phyloP scores from a whole-genome alignment of 495 filamentous ascomycete species.

The Geoglossum glabrum region DNA sequence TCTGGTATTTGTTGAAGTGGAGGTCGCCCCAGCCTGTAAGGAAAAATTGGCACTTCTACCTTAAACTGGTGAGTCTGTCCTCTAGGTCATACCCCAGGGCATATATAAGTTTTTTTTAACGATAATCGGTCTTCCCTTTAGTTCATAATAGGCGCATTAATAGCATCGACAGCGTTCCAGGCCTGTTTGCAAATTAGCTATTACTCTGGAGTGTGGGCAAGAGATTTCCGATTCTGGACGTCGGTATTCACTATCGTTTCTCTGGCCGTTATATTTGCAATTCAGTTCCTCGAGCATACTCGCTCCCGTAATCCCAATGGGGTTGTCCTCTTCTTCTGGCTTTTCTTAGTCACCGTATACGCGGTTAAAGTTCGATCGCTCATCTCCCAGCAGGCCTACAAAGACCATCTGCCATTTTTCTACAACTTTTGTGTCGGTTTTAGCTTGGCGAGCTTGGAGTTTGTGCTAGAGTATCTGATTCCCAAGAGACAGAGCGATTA shows the following conservation, averaged over 20 bases:
- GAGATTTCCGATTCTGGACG: constrained; percentile 84
- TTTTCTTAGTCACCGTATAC: constrained; percentile 64
- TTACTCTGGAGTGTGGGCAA: constrained; percentile 45
- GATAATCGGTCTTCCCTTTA: constrained; percentile 21
- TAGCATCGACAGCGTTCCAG: constrained; percentile 47
- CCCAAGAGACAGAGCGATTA: constrained; percentile 76
- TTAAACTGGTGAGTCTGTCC: constrained; percentile 50
- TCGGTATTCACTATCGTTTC: constrained; percentile 60
- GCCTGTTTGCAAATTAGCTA: constrained; percentile 57
- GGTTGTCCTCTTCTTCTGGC: constrained; percentile 91
- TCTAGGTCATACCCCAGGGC: not conserved
- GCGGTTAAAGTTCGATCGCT: constrained; percentile 78
- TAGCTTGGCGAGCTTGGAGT: constrained; percentile 52
- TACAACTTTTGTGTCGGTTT: constrained; percentile 53
- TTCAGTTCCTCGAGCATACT: constrained; percentile 86
- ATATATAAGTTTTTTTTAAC: constrained; percentile 9
- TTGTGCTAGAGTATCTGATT: constrained; percentile 72
- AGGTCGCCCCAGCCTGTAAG: constrained; percentile 36
- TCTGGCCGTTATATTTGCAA: constrained; percentile 54
- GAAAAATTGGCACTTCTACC: constrained; percentile 92
- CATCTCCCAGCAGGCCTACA: constrained; percentile 51
- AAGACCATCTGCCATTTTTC: constrained; percentile 51
- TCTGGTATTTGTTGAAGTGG: constrained; percentile 56
- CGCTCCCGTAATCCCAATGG: constrained; percentile 79
- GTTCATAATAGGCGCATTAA: constrained; percentile 49